Evolutionary conservation across 345 rosid genomes (phyloP).

Genomic region (Fremontodendron californicum): DNA sequence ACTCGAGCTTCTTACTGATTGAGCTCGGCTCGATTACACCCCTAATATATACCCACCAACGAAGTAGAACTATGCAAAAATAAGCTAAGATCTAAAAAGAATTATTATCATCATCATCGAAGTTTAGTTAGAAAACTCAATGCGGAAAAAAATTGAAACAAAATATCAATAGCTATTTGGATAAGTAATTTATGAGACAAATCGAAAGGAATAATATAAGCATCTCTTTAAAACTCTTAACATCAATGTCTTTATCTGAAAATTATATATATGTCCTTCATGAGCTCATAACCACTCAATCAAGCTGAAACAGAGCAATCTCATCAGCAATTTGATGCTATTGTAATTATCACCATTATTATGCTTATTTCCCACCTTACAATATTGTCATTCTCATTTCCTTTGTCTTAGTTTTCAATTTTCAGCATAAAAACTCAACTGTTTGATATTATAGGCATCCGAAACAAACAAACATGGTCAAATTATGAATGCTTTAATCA

Average conservation of each 20-base stretch:
- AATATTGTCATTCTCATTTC: neutral
- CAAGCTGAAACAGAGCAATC: constrained; percentile 3
- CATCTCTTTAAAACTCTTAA: neutral
- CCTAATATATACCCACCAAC: neutral
- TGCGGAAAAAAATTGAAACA: neutral
- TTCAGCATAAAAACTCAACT: neutral
- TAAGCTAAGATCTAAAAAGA: too few relatives aligned
- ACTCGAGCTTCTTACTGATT: too few relatives aligned
- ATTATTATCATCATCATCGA: too few relatives aligned
- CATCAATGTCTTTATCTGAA: neutral
- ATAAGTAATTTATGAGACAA: neutral
- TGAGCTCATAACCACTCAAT: constrained; percentile 8
- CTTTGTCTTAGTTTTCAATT: neutral
- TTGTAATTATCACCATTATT: constrained; percentile 1
- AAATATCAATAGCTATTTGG: neutral
- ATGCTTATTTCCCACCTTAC: neutral
- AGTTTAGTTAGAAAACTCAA: neutral
- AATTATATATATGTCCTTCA: neutral
- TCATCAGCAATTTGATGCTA: neutral
- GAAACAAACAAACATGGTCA: neutral
- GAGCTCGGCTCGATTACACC: too few relatives aligned
- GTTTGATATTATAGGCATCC: neutral
- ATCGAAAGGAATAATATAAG: neutral
- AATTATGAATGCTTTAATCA: neutral
- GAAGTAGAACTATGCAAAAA: neutral